A percentile compares a stretch with the other conserved stretches of the same genome.
phyloP scores from a whole-genome alignment of 176 grass and related monocot genomes.

The Triticum turgidum region DNA sequence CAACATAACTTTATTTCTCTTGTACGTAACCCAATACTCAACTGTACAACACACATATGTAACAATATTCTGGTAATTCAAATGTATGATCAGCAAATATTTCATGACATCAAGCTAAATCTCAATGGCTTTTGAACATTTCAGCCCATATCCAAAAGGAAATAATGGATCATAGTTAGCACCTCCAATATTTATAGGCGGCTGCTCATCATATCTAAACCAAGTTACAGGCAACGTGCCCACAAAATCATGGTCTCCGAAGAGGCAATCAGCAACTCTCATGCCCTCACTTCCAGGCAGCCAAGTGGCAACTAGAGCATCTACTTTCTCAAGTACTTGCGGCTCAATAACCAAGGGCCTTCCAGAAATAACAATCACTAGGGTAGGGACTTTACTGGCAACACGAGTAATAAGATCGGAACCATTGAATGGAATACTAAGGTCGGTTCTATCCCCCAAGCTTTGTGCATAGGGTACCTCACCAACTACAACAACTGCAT shows the following conservation, averaged over 20 bases:
- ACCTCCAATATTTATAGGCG: conserved; percentile 51
- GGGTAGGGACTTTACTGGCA: conserved; percentile 51
- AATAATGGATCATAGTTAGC: conserved; percentile 61
- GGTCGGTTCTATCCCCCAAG: conserved; percentile 62
- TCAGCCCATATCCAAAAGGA: conserved; percentile 71
- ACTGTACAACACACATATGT: background rate
- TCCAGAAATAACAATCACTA: conserved; percentile 70
- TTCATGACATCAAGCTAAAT: background rate
- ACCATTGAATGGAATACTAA: conserved; percentile 64
- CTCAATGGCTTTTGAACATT: background rate
- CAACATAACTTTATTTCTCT: background rate
- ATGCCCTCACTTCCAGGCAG: conserved; percentile 68
- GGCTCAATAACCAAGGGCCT: conserved; percentile 68
- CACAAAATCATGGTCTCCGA: conserved; percentile 73
- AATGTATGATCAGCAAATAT: background rate
- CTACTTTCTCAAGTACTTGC: conserved; percentile 47
- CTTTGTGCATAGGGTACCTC: conserved; percentile 69
- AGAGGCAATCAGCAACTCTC: conserved; percentile 68
- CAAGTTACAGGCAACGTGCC: conserved; percentile 71
- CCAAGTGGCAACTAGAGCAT: conserved; percentile 78
- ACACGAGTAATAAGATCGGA: conserved; percentile 42
- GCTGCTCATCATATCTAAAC: conserved; percentile 63
- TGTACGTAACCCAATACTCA: background rate
- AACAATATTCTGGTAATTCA: background rate
- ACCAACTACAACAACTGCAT: conserved; percentile 68